Evolutionary conservation across 1,284 basidiomycete species (phyloP), one percentile per base, ranked within the genome.

Genomic region (Naganishia sp.): DNA sequence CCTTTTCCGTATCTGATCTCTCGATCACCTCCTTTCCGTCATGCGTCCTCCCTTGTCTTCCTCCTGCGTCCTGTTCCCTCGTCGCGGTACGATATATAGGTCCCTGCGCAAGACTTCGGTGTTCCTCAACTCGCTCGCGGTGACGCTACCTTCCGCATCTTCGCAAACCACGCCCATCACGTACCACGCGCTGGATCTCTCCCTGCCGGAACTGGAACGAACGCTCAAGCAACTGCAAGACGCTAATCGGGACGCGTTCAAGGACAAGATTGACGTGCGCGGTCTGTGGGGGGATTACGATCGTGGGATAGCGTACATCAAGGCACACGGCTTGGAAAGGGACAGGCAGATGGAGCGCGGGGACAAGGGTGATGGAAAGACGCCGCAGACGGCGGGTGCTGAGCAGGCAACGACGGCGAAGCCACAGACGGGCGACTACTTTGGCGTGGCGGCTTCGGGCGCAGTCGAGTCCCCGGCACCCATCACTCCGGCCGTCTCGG

Each of bases 151-250:
- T 75, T 31, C 66, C 4, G n/a, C 54, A 6, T 46, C 63, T 5
- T 25, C 28, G 3, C 21, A 17, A 18, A 60, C 76, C 68, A 81
- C 86, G 0, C 85, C 86, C 11, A 86, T 90, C 73, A 90, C 87
- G 1, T 98, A 96, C 80, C 94, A 91, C 81, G 93, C 94, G 15
- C 88, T 99, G 62, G 95, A 98, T 75, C 87, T 98, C 32, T 92
- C 95, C 77, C 84, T 88, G 71, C 85, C 85, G 62, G 93, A 97
- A 76, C 86, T 98, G 41, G 84, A 88, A 69, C 87, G 93, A 28
- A 91, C 92, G 4, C 83, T 98, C 53, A 81, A 81, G 43, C 84
- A 88, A 73, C 87, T 98, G 70, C 79, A 84, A 47, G 76, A 81
- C 71, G 69, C 89, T 83, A 82, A 90, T 60, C 90, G 90, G 28